These are phyloP conservation scores for Sideroxylon spinosum DNA, from an alignment of 179 eudicot genomes.

Conservation along the genomic window DNA sequence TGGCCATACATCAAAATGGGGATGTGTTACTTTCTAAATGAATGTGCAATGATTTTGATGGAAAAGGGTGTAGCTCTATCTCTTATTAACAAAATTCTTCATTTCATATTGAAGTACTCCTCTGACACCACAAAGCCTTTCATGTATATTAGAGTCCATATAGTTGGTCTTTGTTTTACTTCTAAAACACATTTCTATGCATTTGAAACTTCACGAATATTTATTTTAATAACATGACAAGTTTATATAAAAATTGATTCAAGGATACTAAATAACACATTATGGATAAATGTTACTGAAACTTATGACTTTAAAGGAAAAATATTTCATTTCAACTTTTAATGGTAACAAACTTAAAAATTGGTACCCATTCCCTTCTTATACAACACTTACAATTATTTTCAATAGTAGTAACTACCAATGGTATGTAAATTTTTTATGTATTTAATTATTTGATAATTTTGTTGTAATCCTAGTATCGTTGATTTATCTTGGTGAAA, in stretches of 20 bases:
- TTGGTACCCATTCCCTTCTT: neutral
- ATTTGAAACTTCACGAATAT: too few species aligned
- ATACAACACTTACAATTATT: neutral
- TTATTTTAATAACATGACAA: neutral
- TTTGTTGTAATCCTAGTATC: neutral
- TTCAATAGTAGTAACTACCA: neutral
- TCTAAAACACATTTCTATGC: neutral
- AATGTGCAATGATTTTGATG: neutral
- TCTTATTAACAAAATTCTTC: neutral
- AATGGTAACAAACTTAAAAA: neutral
- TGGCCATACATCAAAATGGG: neutral
- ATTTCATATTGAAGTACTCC: neutral
- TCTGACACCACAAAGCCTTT: neutral
- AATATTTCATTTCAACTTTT: neutral
- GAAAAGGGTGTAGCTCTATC: neutral
- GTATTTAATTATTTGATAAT: neutral
- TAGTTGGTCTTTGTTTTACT: neutral
- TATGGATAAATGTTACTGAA: neutral
- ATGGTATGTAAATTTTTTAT: neutral
- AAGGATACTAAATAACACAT: neutral
- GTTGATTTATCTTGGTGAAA: conserved; percentile 1
- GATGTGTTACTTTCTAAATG: neutral
- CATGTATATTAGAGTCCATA: neutral
- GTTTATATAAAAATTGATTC: neutral
- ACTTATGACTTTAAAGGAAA: neutral